Percentiles rank a stretch among this genome's conserved stretches.
Evolutionary conservation across 176 grass and related monocot genomes (phyloP).

Genomic region (Oryza australiensis): DNA sequence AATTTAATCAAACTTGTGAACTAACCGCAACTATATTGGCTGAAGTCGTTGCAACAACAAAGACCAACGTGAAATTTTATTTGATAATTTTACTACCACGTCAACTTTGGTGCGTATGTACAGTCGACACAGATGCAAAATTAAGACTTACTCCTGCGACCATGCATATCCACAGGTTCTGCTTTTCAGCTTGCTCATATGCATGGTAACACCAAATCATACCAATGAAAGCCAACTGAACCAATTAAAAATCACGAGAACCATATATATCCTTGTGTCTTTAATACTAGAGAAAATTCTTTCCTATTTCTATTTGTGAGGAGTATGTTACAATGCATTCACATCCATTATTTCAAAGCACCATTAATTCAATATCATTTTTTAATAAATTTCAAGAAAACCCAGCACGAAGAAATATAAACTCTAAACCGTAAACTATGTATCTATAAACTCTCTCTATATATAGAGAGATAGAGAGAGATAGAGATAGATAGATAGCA

Average conservation of each 20-base stretch:
- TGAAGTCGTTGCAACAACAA: background rate
- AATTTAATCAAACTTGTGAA: background rate
- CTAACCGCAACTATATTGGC: background rate
- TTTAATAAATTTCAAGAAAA: background rate
- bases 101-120: background rate
- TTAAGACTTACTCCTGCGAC: background rate
- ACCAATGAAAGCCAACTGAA: background rate
- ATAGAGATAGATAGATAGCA: too few species aligned
- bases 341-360: background rate
- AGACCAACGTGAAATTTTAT: background rate
- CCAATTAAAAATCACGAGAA: background rate
- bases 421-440: background rate
- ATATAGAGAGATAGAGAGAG: too few species aligned
- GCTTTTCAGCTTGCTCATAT: background rate
- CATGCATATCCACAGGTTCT: background rate
- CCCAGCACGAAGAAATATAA: background rate
- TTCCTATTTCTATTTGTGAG: background rate
- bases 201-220: background rate
- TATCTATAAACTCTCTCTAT: too few species aligned
- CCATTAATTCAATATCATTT: background rate
- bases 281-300: background rate
- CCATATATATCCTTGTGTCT: background rate
- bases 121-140: background rate
- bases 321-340: background rate
- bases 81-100: background rate